Conservation (phyloP, 345 rosid genomes). For the Acer negundo region DNA sequence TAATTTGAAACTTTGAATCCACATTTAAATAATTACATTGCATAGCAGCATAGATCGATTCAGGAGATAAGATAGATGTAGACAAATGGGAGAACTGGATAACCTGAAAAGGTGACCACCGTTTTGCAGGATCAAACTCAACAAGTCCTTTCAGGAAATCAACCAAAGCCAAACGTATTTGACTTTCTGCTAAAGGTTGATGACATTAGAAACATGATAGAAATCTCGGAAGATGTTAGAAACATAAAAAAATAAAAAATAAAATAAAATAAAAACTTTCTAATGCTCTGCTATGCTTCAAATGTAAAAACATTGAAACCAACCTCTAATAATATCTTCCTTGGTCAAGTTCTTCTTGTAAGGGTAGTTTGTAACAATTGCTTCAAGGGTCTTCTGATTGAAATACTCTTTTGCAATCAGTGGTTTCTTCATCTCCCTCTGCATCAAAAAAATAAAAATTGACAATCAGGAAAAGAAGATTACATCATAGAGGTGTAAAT, state of each 20-base stretch:
- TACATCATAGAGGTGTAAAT: not conserved
- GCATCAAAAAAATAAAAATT: slow-evolving; percentile 28
- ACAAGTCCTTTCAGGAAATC: slow-evolving; percentile 98
- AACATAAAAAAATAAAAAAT: not conserved
- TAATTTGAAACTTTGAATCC: slow-evolving; percentile 13
- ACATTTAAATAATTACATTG: slow-evolving; percentile 2
- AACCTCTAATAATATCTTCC: slow-evolving; percentile 85
- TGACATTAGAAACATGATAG: slow-evolving; percentile 21
- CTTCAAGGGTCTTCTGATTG: slow-evolving; percentile 87
- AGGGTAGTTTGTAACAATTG: slow-evolving; percentile 83
- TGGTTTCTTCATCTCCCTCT: slow-evolving; percentile 93
- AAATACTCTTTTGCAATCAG: slow-evolving; percentile 94
- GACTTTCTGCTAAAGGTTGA: slow-evolving; percentile 62
- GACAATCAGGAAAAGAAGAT: slow-evolving; percentile 19
- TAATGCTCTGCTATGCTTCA: slow-evolving; percentile 9
- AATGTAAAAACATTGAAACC: slow-evolving; percentile 25
- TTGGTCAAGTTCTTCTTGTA: slow-evolving; percentile 73
- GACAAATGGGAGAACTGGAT: slow-evolving; percentile 21
- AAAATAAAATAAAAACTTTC: not conserved
- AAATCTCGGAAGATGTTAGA: slow-evolving; percentile 22
- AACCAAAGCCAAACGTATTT: slow-evolving; percentile 82
- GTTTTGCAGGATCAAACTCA: slow-evolving; percentile 97
- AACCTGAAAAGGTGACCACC: slow-evolving; percentile 99
- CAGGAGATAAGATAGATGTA: slow-evolving; percentile 17
- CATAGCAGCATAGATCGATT: slow-evolving; percentile 3